Conservation (phyloP, 2,329 filamentous ascomycete species). For the Diatrype stigma region DNA sequence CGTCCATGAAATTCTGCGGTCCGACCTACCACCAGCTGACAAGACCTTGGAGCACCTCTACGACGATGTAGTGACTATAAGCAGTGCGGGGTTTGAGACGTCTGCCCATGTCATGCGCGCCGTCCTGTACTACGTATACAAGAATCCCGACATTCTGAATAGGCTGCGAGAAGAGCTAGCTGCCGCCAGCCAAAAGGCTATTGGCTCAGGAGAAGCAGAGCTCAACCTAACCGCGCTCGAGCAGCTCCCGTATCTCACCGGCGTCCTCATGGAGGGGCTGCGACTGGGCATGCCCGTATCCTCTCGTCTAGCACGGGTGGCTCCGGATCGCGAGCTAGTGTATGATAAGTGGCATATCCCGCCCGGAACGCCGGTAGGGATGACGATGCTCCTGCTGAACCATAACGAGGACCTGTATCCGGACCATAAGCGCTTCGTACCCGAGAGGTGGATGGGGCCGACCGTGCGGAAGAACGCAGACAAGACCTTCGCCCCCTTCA, state of each 20-base stretch:
- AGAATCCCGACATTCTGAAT: conserved; percentile 11
- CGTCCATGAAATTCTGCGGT: conserved; percentile 11
- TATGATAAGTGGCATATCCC: conserved; percentile 17
- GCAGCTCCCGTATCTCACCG: conserved; percentile 33
- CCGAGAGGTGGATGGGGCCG: conserved; percentile 20
- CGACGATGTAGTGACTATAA: conserved; percentile 9
- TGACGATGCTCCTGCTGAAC: conserved; percentile 21
- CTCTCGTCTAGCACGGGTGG: conserved; percentile 36
- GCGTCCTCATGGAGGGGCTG: conserved; percentile 40
- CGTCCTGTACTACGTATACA: conserved; percentile 12
- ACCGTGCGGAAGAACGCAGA: conserved; percentile 5
- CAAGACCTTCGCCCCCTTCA: conserved; percentile 17
- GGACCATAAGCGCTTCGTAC: conserved; percentile 13
- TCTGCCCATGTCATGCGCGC: conserved; percentile 10
- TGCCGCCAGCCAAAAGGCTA: not conserved
- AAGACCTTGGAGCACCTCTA: conserved; percentile 8
- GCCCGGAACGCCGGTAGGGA: conserved; percentile 21
- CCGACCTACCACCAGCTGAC: conserved; percentile 8
- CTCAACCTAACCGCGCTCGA: conserved; percentile 1
- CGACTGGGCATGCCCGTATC: conserved; percentile 38
- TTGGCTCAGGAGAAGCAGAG: not conserved
- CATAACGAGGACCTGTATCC: conserved; percentile 17
- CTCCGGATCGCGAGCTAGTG: conserved; percentile 23
- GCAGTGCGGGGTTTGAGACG: conserved; percentile 12
- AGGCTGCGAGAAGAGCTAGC: conserved; percentile 4